Evolutionary conservation across 306 rosid genomes (phyloP).

Genomic region (Casuarina cunninghamiana): DNA sequence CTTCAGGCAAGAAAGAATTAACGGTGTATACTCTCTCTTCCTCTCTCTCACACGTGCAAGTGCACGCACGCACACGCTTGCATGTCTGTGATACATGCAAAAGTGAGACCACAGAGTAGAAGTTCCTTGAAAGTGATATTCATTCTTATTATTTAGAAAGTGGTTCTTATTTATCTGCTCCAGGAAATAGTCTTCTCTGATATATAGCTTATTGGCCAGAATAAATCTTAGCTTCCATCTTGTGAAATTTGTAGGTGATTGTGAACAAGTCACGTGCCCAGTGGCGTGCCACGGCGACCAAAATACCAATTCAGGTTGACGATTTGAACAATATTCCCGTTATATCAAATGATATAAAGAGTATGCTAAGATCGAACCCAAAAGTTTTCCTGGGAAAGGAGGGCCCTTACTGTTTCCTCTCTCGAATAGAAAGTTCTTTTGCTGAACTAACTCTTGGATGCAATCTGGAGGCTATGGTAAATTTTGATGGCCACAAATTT

Average conservation of each 20-base stretch:
- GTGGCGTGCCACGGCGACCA: constrained; percentile 59
- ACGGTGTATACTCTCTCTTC: not conserved
- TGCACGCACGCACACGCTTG: not conserved
- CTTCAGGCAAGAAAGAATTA: not conserved
- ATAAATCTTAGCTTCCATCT: not conserved
- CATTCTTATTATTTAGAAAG: not conserved
- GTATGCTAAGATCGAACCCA: constrained; percentile 61
- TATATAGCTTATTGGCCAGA: not conserved
- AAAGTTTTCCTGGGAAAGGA: constrained; percentile 82
- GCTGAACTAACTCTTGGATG: constrained; percentile 82
- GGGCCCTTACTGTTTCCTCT: constrained; percentile 77
- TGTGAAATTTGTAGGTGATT: constrained; percentile 55
- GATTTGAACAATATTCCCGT: constrained; percentile 63
- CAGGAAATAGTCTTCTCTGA: not conserved
- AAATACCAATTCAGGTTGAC: constrained; percentile 66
- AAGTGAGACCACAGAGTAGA: not conserved
- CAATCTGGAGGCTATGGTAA: constrained; percentile 85
- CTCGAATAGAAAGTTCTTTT: constrained; percentile 59
- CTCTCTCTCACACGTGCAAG: not conserved
- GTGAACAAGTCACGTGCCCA: constrained; percentile 91
- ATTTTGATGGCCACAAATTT: constrained; percentile 4
- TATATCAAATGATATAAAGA: constrained; percentile 60
- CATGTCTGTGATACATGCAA: not conserved
- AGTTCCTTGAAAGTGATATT: not conserved
- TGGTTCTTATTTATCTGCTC: not conserved